Evolutionary conservation across 169 alveolate genomes (phyloP).

Genomic region (Eimeria zaria): DNA sequence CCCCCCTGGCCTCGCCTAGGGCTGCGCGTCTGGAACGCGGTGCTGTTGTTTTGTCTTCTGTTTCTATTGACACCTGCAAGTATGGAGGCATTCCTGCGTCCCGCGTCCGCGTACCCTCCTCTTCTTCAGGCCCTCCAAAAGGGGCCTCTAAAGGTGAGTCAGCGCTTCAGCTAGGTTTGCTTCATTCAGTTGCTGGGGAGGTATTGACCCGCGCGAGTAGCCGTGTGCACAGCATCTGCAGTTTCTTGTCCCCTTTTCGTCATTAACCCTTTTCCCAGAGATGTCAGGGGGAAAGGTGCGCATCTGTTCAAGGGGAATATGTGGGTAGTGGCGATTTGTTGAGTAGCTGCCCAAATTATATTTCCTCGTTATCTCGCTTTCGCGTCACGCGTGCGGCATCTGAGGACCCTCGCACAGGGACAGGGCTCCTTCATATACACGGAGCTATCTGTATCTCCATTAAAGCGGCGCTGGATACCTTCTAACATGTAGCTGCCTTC

Average conservation of each 20-base stretch:
- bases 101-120: slow-evolving; percentile 73
- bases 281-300: neutral
- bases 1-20: slow-evolving; percentile 42
- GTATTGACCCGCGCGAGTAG: neutral
- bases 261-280: neutral
- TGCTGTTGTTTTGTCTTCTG: slow-evolving; percentile 42
- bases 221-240: neutral
- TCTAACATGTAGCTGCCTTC: neutral
- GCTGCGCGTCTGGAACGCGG: slow-evolving; percentile 50
- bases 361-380: neutral
- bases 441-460: neutral
- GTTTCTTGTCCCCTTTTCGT: neutral
- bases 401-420: neutral
- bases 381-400: neutral
- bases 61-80: slow-evolving; percentile 44
- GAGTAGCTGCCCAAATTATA: neutral
- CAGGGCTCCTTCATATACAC: neutral
- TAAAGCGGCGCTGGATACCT: too few species aligned
- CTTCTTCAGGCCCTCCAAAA: slow-evolving; percentile 79
- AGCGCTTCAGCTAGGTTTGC: neutral
- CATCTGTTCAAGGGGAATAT: neutral
- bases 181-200: neutral
- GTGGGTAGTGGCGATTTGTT: neutral
- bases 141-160: slow-evolving; percentile 83
- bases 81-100: slow-evolving; percentile 76